A percentile compares a stretch with the other conserved stretches of the same genome.
Evolutionary conservation across 208 protist species (phyloP).

Genomic region (Angomonas desouzai): DNA sequence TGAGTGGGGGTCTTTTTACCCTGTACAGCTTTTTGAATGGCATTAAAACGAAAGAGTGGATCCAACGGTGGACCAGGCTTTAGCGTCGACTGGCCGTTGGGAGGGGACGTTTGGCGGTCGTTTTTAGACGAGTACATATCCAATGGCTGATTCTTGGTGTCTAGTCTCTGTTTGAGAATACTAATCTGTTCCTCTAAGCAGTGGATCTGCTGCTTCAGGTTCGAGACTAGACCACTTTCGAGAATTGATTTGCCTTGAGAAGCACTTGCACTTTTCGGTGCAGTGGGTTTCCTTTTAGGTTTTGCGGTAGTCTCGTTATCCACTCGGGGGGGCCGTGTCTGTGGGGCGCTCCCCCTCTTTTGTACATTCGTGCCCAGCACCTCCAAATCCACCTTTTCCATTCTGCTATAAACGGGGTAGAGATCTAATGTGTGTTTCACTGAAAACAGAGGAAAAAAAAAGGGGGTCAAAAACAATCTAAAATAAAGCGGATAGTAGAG

Average conservation of each 20-base stretch:
- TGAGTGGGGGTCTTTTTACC: neutral
- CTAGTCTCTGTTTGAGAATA: conserved; percentile 21
- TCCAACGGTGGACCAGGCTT: neutral
- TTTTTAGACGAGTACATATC: neutral
- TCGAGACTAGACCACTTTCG: conserved; percentile 48
- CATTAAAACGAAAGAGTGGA: neutral
- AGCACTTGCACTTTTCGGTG: neutral
- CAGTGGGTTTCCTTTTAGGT: neutral
- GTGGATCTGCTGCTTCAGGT: conserved; percentile 63
- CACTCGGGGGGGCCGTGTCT: neutral
- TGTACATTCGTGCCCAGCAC: neutral
- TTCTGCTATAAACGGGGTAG: no score
- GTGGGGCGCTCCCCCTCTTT: neutral
- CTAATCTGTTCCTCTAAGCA: conserved; percentile 58
- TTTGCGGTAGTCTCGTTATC: neutral
- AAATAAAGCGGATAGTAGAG: conserved; percentile 9
- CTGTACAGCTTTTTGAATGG: neutral
- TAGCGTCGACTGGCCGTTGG: neutral
- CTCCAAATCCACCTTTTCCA: conserved; percentile 3
- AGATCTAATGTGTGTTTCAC: no score
- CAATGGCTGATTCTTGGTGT: conserved; percentile 2
- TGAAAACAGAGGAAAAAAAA: neutral
- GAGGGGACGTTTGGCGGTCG: conserved; percentile 5
- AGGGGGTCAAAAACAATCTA: conserved; percentile 4
- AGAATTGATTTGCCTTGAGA: conserved; percentile 12